phyloP scores from a whole-genome alignment of 306 rosid species.

The Quercus cerris region DNA sequence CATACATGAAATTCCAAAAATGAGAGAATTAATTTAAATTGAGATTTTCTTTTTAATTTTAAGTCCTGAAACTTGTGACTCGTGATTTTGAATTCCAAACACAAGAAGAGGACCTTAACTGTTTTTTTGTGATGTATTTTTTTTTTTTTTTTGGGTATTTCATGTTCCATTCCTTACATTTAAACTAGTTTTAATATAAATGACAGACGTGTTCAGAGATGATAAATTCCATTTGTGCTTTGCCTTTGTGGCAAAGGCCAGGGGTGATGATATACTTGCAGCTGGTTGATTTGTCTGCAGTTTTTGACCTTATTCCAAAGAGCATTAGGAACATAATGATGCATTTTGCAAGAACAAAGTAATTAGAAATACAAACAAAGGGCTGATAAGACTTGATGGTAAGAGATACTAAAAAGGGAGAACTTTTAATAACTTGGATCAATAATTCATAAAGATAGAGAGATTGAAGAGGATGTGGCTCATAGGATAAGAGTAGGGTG shows the following conservation, averaged over 20 bases:
- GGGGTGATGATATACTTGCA: background rate
- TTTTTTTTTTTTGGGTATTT: background rate
- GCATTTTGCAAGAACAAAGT: background rate
- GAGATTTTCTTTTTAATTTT: background rate
- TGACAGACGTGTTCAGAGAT: background rate
- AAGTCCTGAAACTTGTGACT: background rate
- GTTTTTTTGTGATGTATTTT: background rate
- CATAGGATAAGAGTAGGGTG: too few species aligned
- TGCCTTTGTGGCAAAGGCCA: background rate
- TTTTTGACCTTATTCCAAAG: background rate
- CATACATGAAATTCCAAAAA: background rate
- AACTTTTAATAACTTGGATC: too few species aligned
- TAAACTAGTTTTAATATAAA: background rate
- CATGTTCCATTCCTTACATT: background rate
- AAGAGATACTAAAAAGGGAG: too few species aligned
- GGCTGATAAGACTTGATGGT: too few species aligned
- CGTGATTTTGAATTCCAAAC: background rate
- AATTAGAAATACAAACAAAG: too few species aligned
- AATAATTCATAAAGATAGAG: too few species aligned
- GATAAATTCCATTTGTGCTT: background rate
- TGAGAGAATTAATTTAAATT: background rate
- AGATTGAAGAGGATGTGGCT: too few species aligned
- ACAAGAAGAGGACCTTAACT: background rate
- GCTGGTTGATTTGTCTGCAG: background rate
- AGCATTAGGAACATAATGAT: background rate